Base-by-base conservation (phyloP, 352 stramenopile species). In the Albugo laibachii region DNA sequence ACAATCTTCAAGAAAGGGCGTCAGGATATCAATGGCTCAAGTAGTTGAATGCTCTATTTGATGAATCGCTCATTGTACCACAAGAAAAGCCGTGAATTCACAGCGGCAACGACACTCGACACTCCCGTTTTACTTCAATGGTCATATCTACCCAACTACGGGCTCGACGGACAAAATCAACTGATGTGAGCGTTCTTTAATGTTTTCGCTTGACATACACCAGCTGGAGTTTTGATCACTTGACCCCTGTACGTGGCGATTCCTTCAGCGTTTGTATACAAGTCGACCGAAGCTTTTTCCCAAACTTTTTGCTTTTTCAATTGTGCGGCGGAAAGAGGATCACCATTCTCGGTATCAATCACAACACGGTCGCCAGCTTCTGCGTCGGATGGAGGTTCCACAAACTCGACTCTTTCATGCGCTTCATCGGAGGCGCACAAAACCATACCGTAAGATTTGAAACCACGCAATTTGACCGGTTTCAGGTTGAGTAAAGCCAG, bases 401-500 rank as follows among this genome's bases (percentile, higher is more conserved):
- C 63, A 35, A 98, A 84, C 64, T 97, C 86, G 12, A 98, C 86
- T 36, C 82, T 73, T 53, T 96, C 73, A 48, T 92, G 87, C 45
- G 80, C 56, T 54, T 87, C 66, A 54, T 78, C 70, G 46, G 62
- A 80, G 12, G 93, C 92, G 52, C 92, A 98, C 21, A 99, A 62
- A 36, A 99, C 95, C 96, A 95, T 99, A 50, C 83, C 93, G 68
- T 81, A 78, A 55, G 78, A 98, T 80, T 83, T 86, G 59, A 99
- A 98, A 40, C 93, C 94, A 10, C 75, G 88, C 34, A 99, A 61
- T 60, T 98, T 98, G 40, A 81, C 75, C 41, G 86, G 79, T 79
- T 98, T 99, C 18, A 99, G 69, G 65, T 99, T 99, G 52, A 95
- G 93, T 27, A 99, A 63, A 43, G 98, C 92, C 11, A 99, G 60